Evolutionary conservation across 148 eudicot species (phyloP), one percentile per base, ranked within the genome.

Genomic region (Diospyros kaki): DNA sequence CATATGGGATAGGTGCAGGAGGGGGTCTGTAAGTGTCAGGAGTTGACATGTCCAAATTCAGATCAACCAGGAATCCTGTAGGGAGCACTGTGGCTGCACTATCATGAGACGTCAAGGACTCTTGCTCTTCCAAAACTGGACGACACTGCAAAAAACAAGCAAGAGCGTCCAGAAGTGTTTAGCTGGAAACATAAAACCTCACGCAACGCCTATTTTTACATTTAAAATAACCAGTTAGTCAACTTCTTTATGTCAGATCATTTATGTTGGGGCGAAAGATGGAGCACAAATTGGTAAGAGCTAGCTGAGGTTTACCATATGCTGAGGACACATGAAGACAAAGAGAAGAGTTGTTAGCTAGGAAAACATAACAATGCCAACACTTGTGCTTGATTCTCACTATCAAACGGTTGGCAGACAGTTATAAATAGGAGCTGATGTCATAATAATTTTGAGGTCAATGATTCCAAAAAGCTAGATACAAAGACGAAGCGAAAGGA

Each of bases 1-100:
- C 89, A 59, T 89, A 94, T 14, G 98, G 98, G 72, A 94, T 82
- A 18, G 97, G 98, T 13, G 88, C 87, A 68, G 98, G 97, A 72
- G 97, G 97, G 18, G 91, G 82, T 4, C 91, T 87, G 78, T 80
- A 91, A 74, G 97, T 94, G 76, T 94, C 93, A 7, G 95, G 98
- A 56, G 80, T 87, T 71, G 98, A 87, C 15, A 84, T 89, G 81
- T 91, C 94, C 76, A 89, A 80, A 84, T 90, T 90, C 75, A 88
- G 64, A 76, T 94, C 91, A 63, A 86, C 80, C 62, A 88, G 76
- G 59, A 88, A 74, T 61, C 93, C 91, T 39, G 90, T 68, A 48
- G 90, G 76, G 10, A 88, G 78, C 42, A 88, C 83, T n/a, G 87
- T 63, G 61, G 88, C 81, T 64, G 87, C 81, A 53, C 95, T 83